phyloP scores from a whole-genome alignment of 345 rosid genomes.

The Alliaria petiolata region DNA sequence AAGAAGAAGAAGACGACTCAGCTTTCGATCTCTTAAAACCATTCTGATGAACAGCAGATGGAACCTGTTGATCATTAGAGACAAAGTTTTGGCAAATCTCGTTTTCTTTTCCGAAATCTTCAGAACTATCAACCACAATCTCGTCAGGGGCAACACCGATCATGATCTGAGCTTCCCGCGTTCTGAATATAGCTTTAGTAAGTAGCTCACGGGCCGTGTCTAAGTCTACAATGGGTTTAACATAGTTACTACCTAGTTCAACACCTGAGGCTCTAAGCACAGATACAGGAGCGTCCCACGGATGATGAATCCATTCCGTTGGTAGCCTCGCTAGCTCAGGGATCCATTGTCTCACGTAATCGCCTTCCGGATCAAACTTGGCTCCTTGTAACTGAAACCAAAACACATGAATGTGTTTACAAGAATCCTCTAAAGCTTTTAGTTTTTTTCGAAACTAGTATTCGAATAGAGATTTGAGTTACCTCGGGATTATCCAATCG shows the following conservation, averaged over 20 bases:
- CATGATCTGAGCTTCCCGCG: not conserved
- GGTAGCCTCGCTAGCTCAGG: too few species aligned
- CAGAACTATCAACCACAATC: not conserved
- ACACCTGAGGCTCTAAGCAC: too few species aligned
- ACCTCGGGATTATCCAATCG: constrained; percentile 89
- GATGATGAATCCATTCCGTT: too few species aligned
- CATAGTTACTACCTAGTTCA: too few species aligned
- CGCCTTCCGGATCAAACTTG: too few species aligned
- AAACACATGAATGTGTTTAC: too few species aligned
- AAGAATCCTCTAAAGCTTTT: too few species aligned
- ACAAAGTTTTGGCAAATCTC: not conserved
- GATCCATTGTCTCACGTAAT: too few species aligned
- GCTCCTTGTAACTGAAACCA: not conserved
- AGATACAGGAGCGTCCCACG: too few species aligned
- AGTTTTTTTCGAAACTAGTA: too few species aligned
- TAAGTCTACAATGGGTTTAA: not conserved
- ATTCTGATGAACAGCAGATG: not conserved
- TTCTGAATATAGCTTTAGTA: not conserved
- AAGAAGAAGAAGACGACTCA: not conserved
- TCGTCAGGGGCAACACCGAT: not conserved
- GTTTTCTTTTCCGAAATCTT: not conserved
- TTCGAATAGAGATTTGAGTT: not conserved
- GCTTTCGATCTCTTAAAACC: not conserved
- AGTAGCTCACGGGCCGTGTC: not conserved
- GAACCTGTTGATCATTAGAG: not conserved